These are phyloP conservation scores for Neurospora sp. DNA, from an alignment of 495 filamentous ascomycete species.

Conservation along the genomic window DNA sequence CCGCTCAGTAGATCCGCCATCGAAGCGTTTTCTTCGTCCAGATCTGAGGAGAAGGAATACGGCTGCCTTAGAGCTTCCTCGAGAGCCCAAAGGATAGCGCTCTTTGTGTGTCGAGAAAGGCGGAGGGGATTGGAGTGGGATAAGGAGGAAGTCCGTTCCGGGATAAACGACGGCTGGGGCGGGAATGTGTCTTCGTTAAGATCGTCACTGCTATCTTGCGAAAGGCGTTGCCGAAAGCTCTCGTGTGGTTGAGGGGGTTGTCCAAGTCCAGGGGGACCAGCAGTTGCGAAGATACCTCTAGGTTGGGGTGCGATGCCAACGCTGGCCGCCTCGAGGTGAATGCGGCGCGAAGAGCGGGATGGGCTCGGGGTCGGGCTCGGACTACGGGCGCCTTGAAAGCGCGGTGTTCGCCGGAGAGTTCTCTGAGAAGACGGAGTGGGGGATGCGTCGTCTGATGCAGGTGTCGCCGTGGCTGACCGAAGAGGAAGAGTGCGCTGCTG, in stretches of 20 bases:
- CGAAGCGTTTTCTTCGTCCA: slow-evolving; percentile 80
- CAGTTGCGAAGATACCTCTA: slow-evolving; percentile 20
- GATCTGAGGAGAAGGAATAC: slow-evolving; percentile 72
- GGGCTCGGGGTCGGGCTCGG: slow-evolving; percentile 32
- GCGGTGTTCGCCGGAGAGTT: slow-evolving; percentile 37
- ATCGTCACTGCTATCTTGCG: slow-evolving; percentile 33
- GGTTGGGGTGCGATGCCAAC: slow-evolving; percentile 25
- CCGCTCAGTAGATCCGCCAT: slow-evolving; percentile 78
- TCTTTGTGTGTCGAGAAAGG: slow-evolving; percentile 37
- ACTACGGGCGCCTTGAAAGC: slow-evolving; percentile 32
- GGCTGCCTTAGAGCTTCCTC: slow-evolving; percentile 85
- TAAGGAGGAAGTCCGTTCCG: slow-evolving; percentile 6
- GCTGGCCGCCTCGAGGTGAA: slow-evolving; percentile 25
- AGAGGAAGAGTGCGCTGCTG: slow-evolving; percentile 32
- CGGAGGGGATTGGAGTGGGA: slow-evolving; percentile 18
- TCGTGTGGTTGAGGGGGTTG: background rate
- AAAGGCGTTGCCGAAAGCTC: slow-evolving; percentile 25
- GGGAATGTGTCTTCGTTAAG: slow-evolving; percentile 23
- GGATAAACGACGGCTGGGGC: slow-evolving; percentile 17
- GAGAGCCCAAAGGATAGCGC: slow-evolving; percentile 79
- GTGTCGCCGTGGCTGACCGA: slow-evolving; percentile 13
- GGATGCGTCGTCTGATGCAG: slow-evolving; percentile 21
- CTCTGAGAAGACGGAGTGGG: slow-evolving; percentile 32
- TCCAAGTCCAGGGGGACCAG: slow-evolving; percentile 10
- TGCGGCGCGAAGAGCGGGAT: slow-evolving; percentile 17